These are phyloP conservation scores for Geotrichum aggregatum DNA, from an alignment of 1,139 yeast genomes.

Conservation along the genomic window DNA sequence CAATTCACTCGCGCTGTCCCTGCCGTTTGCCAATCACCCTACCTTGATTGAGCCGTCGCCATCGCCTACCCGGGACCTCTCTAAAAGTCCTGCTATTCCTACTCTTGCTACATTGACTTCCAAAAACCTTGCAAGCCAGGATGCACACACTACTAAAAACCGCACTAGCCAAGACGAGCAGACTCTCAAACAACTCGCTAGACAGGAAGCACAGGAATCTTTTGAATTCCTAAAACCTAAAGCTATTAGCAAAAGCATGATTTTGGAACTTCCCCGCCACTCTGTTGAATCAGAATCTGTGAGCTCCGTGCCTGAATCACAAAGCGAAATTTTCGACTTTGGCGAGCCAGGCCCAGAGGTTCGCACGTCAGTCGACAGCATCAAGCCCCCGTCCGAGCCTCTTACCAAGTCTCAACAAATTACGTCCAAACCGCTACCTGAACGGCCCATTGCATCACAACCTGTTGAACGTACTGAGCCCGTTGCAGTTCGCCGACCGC, in stretches of 20 bases:
- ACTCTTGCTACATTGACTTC: too few relatives aligned
- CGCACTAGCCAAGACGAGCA: background rate
- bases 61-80: too few relatives aligned
- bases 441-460: background rate
- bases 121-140: too few relatives aligned
- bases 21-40: background rate
- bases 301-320: conserved; percentile 6
- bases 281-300: conserved; percentile 2
- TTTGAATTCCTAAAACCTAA: background rate
- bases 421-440: too few relatives aligned
- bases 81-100: too few relatives aligned
- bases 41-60: background rate
- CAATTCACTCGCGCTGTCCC: conserved; percentile 20
- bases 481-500: conserved; percentile 5
- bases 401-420: background rate
- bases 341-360: conserved; percentile 36
- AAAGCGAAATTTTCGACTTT: conserved; percentile 23
- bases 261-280: background rate
- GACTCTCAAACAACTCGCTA: background rate
- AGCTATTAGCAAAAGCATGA: too few relatives aligned
- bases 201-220: background rate
- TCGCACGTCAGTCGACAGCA: conserved; percentile 24
- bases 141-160: background rate
- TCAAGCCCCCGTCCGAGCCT: background rate
- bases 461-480: background rate